These are phyloP conservation scores for Cladosporium velox DNA, from an alignment of 2,329 filamentous ascomycete species.

Conservation along the genomic window DNA sequence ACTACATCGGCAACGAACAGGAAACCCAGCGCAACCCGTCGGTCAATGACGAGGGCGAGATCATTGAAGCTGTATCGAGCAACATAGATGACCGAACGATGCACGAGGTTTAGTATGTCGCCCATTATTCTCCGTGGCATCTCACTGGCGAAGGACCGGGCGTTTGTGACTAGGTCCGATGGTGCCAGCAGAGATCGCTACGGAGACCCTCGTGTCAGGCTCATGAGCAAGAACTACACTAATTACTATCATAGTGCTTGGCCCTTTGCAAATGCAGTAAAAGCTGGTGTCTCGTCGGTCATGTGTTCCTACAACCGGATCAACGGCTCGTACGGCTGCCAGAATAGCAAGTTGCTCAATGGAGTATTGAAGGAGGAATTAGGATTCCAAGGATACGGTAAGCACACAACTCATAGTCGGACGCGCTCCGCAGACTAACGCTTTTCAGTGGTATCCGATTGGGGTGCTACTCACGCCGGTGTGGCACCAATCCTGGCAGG, in stretches of 20 bases:
- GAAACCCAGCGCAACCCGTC: slow-evolving; percentile 33
- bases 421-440: not conserved
- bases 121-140: not conserved
- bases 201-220: not conserved
- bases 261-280: slow-evolving; percentile 37
- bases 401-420: not conserved
- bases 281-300: slow-evolving; percentile 30
- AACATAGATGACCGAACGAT: slow-evolving; percentile 59
- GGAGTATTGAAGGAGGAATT: slow-evolving; percentile 71
- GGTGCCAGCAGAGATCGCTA: not conserved
- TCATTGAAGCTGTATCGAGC: slow-evolving; percentile 38
- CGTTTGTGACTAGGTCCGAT: not conserved
- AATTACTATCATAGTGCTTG: slow-evolving; percentile 21
- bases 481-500: slow-evolving; percentile 47
- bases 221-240: not conserved
- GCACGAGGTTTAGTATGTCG: slow-evolving; percentile 54
- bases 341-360: slow-evolving; percentile 67
- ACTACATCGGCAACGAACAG: slow-evolving; percentile 57
- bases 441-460: slow-evolving; percentile 74
- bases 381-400: slow-evolving; percentile 64
- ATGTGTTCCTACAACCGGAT: slow-evolving; percentile 58
- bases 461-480: slow-evolving; percentile 48
- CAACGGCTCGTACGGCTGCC: slow-evolving; percentile 64
- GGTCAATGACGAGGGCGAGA: slow-evolving; percentile 27
- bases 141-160: not conserved